Base-by-base conservation (phyloP, 2,329 filamentous ascomycete genomes). In the Phoma sp. region DNA sequence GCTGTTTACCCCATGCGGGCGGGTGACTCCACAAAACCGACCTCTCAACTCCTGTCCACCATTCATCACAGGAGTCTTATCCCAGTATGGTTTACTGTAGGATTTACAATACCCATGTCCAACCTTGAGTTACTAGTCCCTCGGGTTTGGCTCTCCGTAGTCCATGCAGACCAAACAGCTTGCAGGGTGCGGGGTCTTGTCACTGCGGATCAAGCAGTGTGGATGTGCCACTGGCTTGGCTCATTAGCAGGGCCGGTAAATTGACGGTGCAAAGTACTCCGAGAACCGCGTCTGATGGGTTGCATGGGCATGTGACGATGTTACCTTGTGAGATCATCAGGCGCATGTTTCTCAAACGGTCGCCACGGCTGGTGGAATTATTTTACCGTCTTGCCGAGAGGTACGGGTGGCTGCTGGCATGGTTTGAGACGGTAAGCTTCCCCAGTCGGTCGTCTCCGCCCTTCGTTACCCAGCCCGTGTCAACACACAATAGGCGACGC, bases 181-280 rank as follows among this genome's bases (percentile, higher is more conserved):
- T 55, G 61, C 51, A 55, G 62, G 62, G 58, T 56, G 60, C 55
- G 41, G 52, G 58, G 53, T 49, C 48, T 44, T 54, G 51, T 50
- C 25, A 38, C 45, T 40, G 49, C 42, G 61, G 44, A 55, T 58
- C 43, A 64, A 64, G 60, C 57, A 56, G 46, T 65, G 62, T 61
- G 61, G 60, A 63, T 56, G 55, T 51, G 58, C 58, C 55, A 59
- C 57, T 22, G 18, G 45, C 67, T 68, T 65, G 64, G 67, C 64
- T 54, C 45, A 33, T 57, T 52, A 43, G 52, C 59, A 41, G 35
- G 24, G 49, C 44, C 37, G 57, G 54, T 51, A 56, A 53, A 47
- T 42, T 40, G 46, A 57, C 65, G 65, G 65, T 57, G 25, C 48
- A 68, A 62, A 55, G 52, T 51, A 44, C 25, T 4, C 65, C 65